Base-by-base conservation (phyloP, 768 basidiomycete genomes). In the Suillus clintonianus region DNA sequence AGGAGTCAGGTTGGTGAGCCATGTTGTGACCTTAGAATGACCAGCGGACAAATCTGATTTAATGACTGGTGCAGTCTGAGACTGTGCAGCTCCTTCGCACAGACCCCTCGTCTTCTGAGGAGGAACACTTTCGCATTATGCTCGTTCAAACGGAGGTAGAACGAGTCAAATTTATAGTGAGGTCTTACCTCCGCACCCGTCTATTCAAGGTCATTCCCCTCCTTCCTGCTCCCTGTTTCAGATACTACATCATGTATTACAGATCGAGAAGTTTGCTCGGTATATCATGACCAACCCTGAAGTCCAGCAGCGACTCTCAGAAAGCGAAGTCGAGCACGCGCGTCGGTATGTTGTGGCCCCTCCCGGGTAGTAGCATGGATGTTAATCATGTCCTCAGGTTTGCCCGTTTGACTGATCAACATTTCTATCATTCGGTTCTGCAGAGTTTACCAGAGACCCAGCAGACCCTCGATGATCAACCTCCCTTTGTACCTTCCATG, bases 91-190 rank as follows among this genome's bases (percentile, higher is more conserved):
- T 85, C 55, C 77, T 97, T 36, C 84, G 92, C 5, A 86, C 86
- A 30, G 94, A 97, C 73, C 91, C 93, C 0, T 85, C 87, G 42
- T 89, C 92, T 3, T 93, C 90, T 1, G 94, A 97, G 70, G 94
- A 97, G 65, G 95, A 98, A 66, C 95, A 98, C 70, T 91, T 95
- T 64, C 83, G 94, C 67, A 92, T 97, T 39, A 90, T 94, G 82
- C 89, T 98, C 60, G 95, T 93, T 0, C 94, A 96, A 77, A 96
- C 94, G 0, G 95, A 98, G 76, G 86, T 97, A 68, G 95, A 98
- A 73, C 87, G 96, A 47, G 92, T 94, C 69, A 96, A 95, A 76
- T 98, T 95, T 71, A 86, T 97, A 61, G 87, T 97, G 30, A 80
- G 95, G 62, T 93, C 94, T 2, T 98, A 97, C 74, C 84, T 97